Base-by-base conservation (phyloP, 2,329 filamentous ascomycete genomes). In the Fusarium austroafricanum region DNA sequence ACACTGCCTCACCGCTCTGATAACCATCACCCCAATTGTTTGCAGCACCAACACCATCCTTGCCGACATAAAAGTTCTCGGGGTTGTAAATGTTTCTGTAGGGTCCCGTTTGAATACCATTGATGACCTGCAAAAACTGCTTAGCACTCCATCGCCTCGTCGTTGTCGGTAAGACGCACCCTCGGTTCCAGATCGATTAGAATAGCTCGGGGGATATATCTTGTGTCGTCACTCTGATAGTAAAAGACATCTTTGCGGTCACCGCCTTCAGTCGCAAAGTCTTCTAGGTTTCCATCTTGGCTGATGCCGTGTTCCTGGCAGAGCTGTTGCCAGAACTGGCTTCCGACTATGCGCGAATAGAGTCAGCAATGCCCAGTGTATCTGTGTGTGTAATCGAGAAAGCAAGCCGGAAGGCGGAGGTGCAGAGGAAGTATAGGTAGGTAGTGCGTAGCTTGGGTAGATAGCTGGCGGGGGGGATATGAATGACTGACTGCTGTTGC, bases 1-100 rank as follows among this genome's bases (percentile, higher is more conserved):
- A 93, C 20, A 99, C 93, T 43, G 87, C 85, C 79, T 97, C 94
- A 71, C 94, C 96, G 54, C 93, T 94, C 71, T 96, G 90, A 81
- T 99, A 99, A 45, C 96, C 96, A 75, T 96, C 92, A 64, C 94
- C 96, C 96, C 96, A 99, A 79, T 98, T 99, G 81, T 99, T 99
- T 44, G 94, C 96, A 9, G 96, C 96, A 44, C 96, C 96, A 55
- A 93, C 89, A 59, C 96, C 96, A 81, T 95, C 92, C 79, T 97
- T 96, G 74, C 95, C 93, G 53, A 98, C 89, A 78, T 96, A 99
- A 82, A 98, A 97, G 84, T 99, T 99, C 81, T 99, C 96, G 1
- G 96, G 96, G 78, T 99, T 99, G 87, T 99, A 99, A 62, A 99
- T 99, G 79, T 99, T 98, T 79, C 91, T 93, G 84, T 99, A 99